These are phyloP conservation scores for Salvia sclarea DNA, from an alignment of 305 asterid species.

Conservation along the genomic window DNA sequence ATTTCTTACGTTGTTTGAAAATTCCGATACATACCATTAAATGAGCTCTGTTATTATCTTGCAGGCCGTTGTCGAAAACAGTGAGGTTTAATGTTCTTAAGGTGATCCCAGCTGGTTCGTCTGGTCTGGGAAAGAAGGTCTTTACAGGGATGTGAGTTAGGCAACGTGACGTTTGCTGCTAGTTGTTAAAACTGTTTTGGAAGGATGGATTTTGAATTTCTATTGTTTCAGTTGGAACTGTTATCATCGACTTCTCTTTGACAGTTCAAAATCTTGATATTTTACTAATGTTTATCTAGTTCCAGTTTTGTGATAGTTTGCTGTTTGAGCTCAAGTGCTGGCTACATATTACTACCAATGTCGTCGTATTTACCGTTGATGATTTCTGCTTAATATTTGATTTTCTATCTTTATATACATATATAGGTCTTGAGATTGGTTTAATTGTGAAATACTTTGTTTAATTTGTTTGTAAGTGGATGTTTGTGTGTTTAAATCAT, in stretches of 20 bases:
- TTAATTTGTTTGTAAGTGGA: no score
- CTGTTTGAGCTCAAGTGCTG: background rate
- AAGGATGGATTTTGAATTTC: background rate
- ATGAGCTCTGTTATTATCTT: background rate
- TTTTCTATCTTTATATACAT: no score
- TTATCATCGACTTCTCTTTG: background rate
- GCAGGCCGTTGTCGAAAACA: constrained; percentile 80
- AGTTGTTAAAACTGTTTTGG: constrained; percentile 17
- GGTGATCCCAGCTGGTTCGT: constrained; percentile 83
- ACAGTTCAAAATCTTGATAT: constrained; percentile 26
- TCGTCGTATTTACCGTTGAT: background rate
- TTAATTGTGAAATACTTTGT: no score
- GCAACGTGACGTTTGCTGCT: background rate
- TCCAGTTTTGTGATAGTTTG: background rate
- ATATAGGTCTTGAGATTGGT: no score
- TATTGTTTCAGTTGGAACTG: constrained; percentile 28
- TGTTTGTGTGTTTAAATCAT: no score
- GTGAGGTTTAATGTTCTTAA: constrained; percentile 81
- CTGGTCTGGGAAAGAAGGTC: constrained; percentile 78
- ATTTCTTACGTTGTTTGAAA: background rate
- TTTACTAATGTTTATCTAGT: background rate
- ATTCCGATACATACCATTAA: background rate
- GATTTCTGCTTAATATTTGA: background rate
- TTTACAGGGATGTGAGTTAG: constrained; percentile 60
- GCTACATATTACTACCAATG: background rate